Percentiles rank a stretch among this genome's conserved stretches.
These are phyloP conservation scores for Obelidium mucronatum DNA, from an alignment of 192 early-diverging fungal genomes.

Conservation along the genomic window DNA sequence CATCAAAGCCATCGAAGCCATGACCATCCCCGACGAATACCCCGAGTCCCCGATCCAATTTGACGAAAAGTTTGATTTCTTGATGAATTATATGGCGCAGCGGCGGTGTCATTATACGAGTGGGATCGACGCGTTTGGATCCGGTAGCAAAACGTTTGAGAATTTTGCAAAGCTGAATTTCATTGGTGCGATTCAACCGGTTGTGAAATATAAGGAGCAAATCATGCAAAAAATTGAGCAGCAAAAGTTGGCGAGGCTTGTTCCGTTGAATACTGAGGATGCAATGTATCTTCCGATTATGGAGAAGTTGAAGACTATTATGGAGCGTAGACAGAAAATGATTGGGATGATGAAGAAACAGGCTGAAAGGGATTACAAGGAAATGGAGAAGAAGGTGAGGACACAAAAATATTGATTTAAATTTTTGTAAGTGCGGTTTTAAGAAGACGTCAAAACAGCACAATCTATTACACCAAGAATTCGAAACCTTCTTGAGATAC, in stretches of 20 bases:
- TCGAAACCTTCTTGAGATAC: conserved; percentile 18
- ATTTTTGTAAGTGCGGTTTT: too few species aligned
- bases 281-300: conserved; percentile 5
- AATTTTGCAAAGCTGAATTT: conserved; percentile 18
- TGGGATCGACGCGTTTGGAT: neutral
- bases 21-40: neutral
- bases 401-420: too few species aligned
- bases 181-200: neutral
- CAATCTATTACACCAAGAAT: conserved; percentile 23
- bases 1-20: conserved; percentile 33
- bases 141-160: neutral
- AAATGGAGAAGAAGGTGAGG: conserved; percentile 21
- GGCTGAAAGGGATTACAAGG: conserved; percentile 13
- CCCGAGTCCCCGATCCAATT: conserved; percentile 50
- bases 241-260: neutral
- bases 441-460: conserved; percentile 32
- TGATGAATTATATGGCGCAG: conserved; percentile 16
- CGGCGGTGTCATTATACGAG: neutral
- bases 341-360: neutral
- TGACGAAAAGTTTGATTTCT: conserved; percentile 48
- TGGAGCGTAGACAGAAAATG: conserved; percentile 12
- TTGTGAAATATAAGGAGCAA: neutral
- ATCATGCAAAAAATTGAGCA: conserved; percentile 1
- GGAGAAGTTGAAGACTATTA: conserved; percentile 15
- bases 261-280: neutral